Evolutionary conservation across 441 rosid genomes (phyloP).

Genomic region (Arabidopsis lyrata): DNA sequence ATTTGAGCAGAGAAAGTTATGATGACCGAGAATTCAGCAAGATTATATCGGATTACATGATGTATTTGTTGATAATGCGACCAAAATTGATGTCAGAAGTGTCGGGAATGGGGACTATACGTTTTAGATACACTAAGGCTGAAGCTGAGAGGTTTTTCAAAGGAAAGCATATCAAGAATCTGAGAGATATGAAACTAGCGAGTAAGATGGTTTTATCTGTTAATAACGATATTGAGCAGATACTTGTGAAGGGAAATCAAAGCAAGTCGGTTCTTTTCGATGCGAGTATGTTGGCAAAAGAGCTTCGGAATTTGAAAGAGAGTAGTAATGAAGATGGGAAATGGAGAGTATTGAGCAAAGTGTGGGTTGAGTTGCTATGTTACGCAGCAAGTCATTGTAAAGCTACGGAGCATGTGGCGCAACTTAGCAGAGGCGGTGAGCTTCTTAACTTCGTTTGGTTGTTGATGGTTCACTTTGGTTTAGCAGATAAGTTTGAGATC

Average conservation of each 20-base stretch:
- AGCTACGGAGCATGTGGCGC: constrained; percentile 46
- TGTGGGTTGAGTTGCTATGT: constrained; percentile 54
- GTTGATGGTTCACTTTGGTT: constrained; percentile 58
- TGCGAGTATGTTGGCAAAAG: constrained; percentile 57
- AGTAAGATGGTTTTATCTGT: constrained; percentile 43
- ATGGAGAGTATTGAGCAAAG: constrained; percentile 46
- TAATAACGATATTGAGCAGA: constrained; percentile 46
- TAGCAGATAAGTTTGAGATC: constrained; percentile 50
- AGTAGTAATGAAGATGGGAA: constrained; percentile 21
- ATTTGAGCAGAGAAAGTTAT: neutral
- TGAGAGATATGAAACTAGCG: constrained; percentile 29
- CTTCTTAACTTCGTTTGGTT: constrained; percentile 56
- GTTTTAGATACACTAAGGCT: constrained; percentile 61
- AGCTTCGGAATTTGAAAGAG: constrained; percentile 39
- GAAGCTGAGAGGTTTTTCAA: constrained; percentile 57
- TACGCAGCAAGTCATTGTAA: constrained; percentile 50
- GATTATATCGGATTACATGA: constrained; percentile 63
- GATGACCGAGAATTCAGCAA: constrained; percentile 51
- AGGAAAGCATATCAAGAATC: constrained; percentile 1
- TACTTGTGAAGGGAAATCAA: constrained; percentile 56
- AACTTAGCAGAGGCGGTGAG: constrained; percentile 58
- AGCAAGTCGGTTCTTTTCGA: constrained; percentile 72
- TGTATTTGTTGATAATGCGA: constrained; percentile 58
- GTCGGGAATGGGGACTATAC: constrained; percentile 59
- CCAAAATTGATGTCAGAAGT: constrained; percentile 60